Percentiles rank a stretch among this genome's conserved stretches.
These are phyloP conservation scores for Mycena kentingensis DNA, from an alignment of 768 basidiomycete genomes.

Conservation along the genomic window DNA sequence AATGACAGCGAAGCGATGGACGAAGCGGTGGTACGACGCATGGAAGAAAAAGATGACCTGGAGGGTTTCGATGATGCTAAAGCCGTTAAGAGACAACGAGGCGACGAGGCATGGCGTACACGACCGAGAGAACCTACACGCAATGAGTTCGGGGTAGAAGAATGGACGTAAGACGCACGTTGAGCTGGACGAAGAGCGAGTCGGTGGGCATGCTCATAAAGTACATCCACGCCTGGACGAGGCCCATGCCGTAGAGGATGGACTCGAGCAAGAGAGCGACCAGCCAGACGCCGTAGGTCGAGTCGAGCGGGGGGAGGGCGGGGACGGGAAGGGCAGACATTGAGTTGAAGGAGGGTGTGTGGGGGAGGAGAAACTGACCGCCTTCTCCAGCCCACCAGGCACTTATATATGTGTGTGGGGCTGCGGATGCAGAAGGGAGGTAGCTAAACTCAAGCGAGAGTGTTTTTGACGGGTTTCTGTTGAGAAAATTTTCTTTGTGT, in stretches of 20 bases:
- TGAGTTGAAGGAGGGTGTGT: not conserved
- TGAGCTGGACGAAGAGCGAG: not conserved
- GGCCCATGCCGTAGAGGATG: constrained; percentile 12
- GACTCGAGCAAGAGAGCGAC: constrained; percentile 11
- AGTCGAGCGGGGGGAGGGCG: constrained; percentile 5
- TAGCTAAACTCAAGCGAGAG: too few species aligned
- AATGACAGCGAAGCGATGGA: constrained; percentile 4
- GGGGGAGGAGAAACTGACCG: not conserved
- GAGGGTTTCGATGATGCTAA: constrained; percentile 14
- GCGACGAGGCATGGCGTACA: constrained; percentile 1
- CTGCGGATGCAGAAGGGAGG: too few species aligned
- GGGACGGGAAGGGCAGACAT: not conserved
- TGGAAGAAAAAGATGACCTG: constrained; percentile 14
- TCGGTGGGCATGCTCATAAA: constrained; percentile 7
- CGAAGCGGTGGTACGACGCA: constrained; percentile 15
- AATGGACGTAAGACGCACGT: not conserved
- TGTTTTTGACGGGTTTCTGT: too few species aligned
- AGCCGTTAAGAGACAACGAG: not conserved
- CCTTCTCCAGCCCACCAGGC: too few species aligned
- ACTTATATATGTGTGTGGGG: too few species aligned
- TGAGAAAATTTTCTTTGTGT: too few species aligned
- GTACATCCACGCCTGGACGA: constrained; percentile 12
- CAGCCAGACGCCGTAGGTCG: constrained; percentile 19
- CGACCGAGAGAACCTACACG: constrained; percentile 7
- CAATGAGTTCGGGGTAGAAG: not conserved